phyloP scores from a whole-genome alignment of 495 filamentous ascomycete species.

The Haplographium delicatum region DNA sequence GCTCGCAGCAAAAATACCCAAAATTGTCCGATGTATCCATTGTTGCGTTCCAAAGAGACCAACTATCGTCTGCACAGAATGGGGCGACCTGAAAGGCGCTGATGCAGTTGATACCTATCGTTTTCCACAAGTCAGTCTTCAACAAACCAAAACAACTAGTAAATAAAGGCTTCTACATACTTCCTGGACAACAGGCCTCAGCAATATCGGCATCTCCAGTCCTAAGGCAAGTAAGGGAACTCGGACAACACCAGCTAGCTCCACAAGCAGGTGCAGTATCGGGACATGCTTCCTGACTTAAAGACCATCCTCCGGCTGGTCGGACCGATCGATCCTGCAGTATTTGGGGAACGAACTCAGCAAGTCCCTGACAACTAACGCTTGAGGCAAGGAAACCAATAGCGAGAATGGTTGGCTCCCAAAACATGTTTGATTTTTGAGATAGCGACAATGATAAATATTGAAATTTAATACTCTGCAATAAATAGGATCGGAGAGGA shows the following conservation, averaged over 20 bases:
- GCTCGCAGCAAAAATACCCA: background rate
- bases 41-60: background rate
- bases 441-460: no score
- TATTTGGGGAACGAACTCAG: no score
- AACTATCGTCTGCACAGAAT: background rate
- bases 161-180: background rate
- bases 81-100: background rate
- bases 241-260: background rate
- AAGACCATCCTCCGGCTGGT: no score
- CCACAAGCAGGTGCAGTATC: no score
- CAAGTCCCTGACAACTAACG: no score
- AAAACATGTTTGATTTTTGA: no score
- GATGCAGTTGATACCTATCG: background rate
- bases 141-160: background rate
- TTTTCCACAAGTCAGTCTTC: background rate
- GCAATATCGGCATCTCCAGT: background rate
- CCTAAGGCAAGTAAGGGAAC: background rate
- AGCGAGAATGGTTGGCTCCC: no score
- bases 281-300: no score
- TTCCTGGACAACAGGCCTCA: background rate
- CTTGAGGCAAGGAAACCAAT: no score
- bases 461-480: no score
- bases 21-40: background rate
- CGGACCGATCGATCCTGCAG: no score
- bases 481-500: no score